Conservation (phyloP, 2,329 filamentous ascomycete species). For the Cladophialophora exuberans region DNA sequence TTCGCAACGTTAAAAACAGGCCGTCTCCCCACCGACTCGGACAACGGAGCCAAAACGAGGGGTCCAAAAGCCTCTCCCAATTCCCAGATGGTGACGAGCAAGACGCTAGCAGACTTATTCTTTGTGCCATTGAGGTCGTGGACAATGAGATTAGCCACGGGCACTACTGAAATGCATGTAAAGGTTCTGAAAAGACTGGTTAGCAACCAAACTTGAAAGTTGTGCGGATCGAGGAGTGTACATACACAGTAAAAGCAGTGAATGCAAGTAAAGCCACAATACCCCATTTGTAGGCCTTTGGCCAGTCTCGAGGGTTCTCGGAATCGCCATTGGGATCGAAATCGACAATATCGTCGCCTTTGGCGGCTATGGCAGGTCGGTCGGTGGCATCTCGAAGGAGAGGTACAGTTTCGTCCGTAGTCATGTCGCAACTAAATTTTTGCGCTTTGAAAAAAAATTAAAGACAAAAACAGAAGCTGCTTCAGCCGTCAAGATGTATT, state of each 20-base stretch:
- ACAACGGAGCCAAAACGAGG: constrained; percentile 50
- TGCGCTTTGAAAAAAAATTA: not conserved
- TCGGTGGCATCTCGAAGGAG: constrained; percentile 14
- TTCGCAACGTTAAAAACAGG: constrained; percentile 46
- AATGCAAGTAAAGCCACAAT: constrained; percentile 32
- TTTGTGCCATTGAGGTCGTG: constrained; percentile 46
- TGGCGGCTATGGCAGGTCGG: not conserved
- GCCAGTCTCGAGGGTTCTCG: constrained; percentile 35
- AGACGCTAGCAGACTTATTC: constrained; percentile 54
- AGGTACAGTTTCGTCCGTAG: constrained; percentile 27
- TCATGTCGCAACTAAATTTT: not conserved
- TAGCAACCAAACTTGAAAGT: not conserved
- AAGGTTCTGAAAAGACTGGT: constrained; percentile 51
- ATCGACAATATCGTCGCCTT: constrained; percentile 25
- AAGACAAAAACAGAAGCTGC: too few species aligned
- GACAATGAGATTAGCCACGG: constrained; percentile 57
- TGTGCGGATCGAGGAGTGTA: not conserved
- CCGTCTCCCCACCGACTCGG: constrained; percentile 48
- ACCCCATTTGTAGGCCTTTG: constrained; percentile 29
- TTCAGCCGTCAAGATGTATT: too few species aligned
- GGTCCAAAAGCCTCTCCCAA: constrained; percentile 53
- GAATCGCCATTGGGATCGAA: constrained; percentile 32
- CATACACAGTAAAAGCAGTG: constrained; percentile 32
- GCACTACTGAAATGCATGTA: constrained; percentile 60
- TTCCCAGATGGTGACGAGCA: constrained; percentile 55